Evolutionary conservation across 139 green algal genomes (phyloP), one percentile per base, ranked within the genome.

Genomic region (Coccomyxa sp.): DNA sequence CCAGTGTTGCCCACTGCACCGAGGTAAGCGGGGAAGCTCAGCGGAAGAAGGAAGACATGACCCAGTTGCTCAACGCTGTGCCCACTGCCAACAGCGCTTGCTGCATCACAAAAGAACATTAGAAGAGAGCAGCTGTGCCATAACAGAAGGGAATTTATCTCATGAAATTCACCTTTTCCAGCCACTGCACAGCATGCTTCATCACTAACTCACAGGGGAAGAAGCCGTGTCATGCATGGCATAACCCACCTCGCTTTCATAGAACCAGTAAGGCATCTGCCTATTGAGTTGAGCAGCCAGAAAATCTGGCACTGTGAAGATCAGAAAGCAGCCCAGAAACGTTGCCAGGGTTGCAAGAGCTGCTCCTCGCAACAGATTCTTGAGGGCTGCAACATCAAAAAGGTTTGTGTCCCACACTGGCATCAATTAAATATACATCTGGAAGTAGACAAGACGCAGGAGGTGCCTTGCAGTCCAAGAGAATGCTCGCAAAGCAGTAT

Each of bases 261-360:
- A 93, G 59, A 93, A 93, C 88, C 84, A 91, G 75, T 84, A 66
- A 23, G 90, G 90, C 80, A 93, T 63, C 28, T 86, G 57, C 67
- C 77, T 75, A 60, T 75, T 86, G 17, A 92, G 58, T 13, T 77
- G 38, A 13, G 75, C 67, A 13, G 81, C 85, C 30, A 90, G 79
- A 32, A 71, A 38, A 51, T 92, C 89, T 30, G 90, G 90, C 15
- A 88, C 25, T 0, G 90, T 91, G 85, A 85, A 92, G 60, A 89
- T 79, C 31, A 91, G 27, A 71, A 88, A 81, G 79, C 83, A 88
- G 57, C 90, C 90, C 58, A 60, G 38, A 58, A 91, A 92, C 51
- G 90, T 93, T 60, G 90, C 88, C 60, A 91, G 58, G 66, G 93
- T 80, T n/a, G 89, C 90, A 45, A 93, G 71, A 51, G 89, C 74